phyloP scores from a whole-genome alignment of 2,329 filamentous ascomycete species.

The Bipolaris zeicola region DNA sequence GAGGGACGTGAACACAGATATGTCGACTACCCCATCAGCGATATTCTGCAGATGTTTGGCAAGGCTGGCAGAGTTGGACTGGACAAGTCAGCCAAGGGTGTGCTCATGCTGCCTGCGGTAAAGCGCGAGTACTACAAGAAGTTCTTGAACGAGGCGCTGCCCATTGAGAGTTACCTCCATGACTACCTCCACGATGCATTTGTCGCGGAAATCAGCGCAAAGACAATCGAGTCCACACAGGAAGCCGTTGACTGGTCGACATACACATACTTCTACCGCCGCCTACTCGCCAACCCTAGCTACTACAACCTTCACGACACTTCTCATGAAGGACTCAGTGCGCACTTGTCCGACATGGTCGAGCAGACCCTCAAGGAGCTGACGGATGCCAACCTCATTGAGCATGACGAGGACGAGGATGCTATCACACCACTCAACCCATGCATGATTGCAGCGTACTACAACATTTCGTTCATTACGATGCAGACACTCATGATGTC shows the following conservation, averaged over 20 bases:
- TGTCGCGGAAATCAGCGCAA: constrained; percentile 94
- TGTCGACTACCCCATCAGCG: constrained; percentile 91
- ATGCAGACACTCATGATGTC: constrained; percentile 99
- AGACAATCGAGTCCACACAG: constrained; percentile 92
- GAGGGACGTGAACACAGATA: constrained; percentile 97
- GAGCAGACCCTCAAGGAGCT: constrained; percentile 91
- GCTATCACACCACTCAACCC: constrained; percentile 88
- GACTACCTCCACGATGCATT: constrained; percentile 94
- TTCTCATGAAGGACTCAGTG: constrained; percentile 90
- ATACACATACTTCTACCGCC: constrained; percentile 97
- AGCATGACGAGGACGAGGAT: constrained; percentile 88
- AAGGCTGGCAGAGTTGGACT: constrained; percentile 80
- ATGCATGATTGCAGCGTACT: constrained; percentile 98
- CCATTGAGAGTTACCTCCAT: constrained; percentile 92
- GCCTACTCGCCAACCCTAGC: constrained; percentile 91
- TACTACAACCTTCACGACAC: constrained; percentile 91
- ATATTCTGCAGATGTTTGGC: constrained; percentile 97
- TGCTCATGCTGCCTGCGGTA: constrained; percentile 94
- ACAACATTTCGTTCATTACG: constrained; percentile 98
- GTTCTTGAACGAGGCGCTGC: constrained; percentile 93
- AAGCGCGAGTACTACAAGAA: constrained; percentile 99
- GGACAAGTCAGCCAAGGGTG: constrained; percentile 82
- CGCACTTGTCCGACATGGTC: constrained; percentile 91
- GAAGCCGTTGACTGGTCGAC: constrained; percentile 99
- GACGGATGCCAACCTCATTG: constrained; percentile 90